Evolutionary conservation across 169 alveolate species (phyloP), one percentile per base, ranked within the genome.

Genomic region (Plasmodium gallinaceum): DNA sequence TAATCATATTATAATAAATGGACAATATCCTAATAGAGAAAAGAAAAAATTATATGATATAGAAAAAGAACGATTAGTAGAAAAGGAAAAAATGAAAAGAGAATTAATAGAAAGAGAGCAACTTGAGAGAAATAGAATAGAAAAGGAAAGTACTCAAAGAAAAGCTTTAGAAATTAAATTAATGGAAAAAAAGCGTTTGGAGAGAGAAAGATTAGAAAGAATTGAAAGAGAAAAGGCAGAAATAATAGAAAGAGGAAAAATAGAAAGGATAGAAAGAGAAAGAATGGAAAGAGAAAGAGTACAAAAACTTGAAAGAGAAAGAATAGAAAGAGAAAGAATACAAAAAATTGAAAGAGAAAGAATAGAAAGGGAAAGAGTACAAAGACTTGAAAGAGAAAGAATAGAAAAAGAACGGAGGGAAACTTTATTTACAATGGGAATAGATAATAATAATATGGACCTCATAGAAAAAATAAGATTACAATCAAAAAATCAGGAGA

Each of bases 91-190:
- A 14, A 73, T 73, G 87, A 24, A 73, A 9, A 73, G 87, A 0
- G 86, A 73, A 16, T 22, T 58, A 58, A 22, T 52, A 6, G 86
- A 73, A 12, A 75, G 78, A 46, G 91, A 58, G 43, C 74, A 64
- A 39, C 8, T 68, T 46, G 89, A 76, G 69, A 76, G 74, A 57
- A 42, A 54, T 39, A 32, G 89, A 18, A 76, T 64, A 7, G 89
- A 76, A 65, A 76, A 76, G 62, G 89, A 76, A 20, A 83, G 22
- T 18, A 46, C 73, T 16, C 86, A 83, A 4, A 46, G 91, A 32
- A 83, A 83, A 73, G 91, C 91, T n/a, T n/a, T 83, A 14, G 91
- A 83, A 62, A 83, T 83, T 71, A 83, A 83, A 16, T 20, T 83
- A 22, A 42, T 83, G 78, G 91, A 83, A 54, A 66, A 83, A 51